These are phyloP conservation scores for Orychophragmus violaceus DNA, from an alignment of 345 rosid species.

Conservation along the genomic window DNA sequence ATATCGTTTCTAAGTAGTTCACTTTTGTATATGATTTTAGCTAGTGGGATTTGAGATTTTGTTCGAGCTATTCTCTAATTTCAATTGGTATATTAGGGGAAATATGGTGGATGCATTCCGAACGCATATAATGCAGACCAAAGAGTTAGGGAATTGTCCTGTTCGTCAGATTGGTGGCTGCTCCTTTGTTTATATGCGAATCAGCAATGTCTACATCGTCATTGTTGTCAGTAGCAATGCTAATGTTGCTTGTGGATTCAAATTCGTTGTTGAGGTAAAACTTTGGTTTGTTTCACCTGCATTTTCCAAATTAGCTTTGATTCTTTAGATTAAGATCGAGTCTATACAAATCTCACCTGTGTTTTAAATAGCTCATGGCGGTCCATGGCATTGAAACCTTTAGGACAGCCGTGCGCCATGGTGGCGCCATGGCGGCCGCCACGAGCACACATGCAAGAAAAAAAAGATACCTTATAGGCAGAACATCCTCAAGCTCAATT, in stretches of 20 bases:
- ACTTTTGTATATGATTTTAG: conserved; percentile 2
- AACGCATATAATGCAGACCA: conserved; percentile 95
- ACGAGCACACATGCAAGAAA: no score
- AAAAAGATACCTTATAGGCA: no score
- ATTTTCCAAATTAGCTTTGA: no score
- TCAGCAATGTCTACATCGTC: conserved; percentile 95
- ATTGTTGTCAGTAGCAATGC: conserved; percentile 99
- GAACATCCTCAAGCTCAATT: no score
- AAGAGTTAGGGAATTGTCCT: conserved; percentile 94
- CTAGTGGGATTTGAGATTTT: background rate
- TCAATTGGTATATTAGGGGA: conserved; percentile 36
- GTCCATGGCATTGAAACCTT: no score
- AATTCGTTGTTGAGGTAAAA: conserved; percentile 91
- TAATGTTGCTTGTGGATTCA: conserved; percentile 98
- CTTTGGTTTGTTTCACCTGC: background rate
- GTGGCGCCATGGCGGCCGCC: no score
- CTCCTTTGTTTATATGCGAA: conserved; percentile 93
- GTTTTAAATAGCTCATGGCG: no score
- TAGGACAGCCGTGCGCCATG: no score
- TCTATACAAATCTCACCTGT: no score
- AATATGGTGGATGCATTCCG: conserved; percentile 99
- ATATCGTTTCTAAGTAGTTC: background rate
- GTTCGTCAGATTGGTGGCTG: conserved; percentile 99
- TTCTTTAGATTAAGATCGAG: no score
- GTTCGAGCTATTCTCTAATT: background rate